A percentile compares a stretch with the other conserved stretches of the same genome.
phyloP scores from a whole-genome alignment of 2,329 filamentous ascomycete genomes.

The Dactylella cylindrospora region DNA sequence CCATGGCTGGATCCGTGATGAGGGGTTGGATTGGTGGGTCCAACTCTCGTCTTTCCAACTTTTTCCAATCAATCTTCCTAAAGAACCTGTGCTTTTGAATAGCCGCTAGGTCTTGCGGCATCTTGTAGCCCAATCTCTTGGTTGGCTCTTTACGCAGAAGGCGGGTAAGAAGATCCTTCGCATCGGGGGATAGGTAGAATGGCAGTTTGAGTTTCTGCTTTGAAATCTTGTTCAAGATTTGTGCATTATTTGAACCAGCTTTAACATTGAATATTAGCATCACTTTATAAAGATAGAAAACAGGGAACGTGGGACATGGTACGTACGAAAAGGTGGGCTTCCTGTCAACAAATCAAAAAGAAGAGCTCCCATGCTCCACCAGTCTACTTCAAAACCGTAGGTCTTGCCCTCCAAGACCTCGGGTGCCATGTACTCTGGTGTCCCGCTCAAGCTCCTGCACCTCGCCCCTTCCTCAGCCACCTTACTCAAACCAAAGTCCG shows the following conservation, averaged over 20 bases:
- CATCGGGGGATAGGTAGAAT: conserved; percentile 86
- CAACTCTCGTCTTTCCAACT: conserved; percentile 76
- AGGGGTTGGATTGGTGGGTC: conserved; percentile 88
- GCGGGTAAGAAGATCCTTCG: conserved; percentile 88
- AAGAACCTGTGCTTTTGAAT: conserved; percentile 97
- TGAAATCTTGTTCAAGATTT: conserved; percentile 93
- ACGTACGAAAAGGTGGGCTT: conserved; percentile 71
- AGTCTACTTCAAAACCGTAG: conserved; percentile 94
- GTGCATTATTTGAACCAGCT: conserved; percentile 79
- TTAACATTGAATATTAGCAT: conserved; percentile 51
- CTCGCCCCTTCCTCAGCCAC: conserved; percentile 68
- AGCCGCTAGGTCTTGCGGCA: conserved; percentile 79
- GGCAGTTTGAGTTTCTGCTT: conserved; percentile 87
- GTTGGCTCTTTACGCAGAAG: conserved; percentile 87
- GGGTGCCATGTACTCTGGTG: conserved; percentile 98
- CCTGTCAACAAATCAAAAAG: conserved; percentile 92
- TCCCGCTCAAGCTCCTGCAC: conserved; percentile 90
- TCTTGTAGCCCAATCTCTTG: conserved; percentile 83
- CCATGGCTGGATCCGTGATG: conserved; percentile 91
- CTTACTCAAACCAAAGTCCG: conserved; percentile 96
- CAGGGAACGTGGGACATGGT: not conserved
- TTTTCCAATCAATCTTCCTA: conserved; percentile 92
- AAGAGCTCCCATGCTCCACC: conserved; percentile 96
- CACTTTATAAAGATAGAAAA: not conserved
- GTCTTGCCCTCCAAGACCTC: conserved; percentile 82